Evolutionary conservation across 768 basidiomycete genomes (phyloP).

Genomic region (Brasilioporus rufonigricans): DNA sequence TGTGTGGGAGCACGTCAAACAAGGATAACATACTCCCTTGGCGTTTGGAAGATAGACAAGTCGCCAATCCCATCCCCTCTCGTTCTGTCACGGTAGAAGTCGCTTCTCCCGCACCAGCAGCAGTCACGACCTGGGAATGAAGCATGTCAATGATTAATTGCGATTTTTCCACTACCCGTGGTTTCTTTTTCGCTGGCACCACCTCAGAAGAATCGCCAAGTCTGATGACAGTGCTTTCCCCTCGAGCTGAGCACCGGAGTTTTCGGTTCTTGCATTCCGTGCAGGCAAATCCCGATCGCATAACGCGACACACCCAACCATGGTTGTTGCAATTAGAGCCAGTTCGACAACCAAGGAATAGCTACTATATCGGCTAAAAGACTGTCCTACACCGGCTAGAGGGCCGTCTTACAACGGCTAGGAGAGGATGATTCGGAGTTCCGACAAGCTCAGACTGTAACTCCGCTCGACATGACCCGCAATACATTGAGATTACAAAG

Average conservation of each 20-base stretch:
- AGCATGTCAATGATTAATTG: background rate
- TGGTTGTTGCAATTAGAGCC: too few relatives aligned
- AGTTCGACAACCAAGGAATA: too few relatives aligned
- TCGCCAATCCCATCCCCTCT: background rate
- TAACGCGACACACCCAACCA: background rate
- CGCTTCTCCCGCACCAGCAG: background rate
- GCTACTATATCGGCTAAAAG: too few relatives aligned
- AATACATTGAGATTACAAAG: too few relatives aligned
- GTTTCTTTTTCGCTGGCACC: background rate
- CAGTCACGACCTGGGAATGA: background rate
- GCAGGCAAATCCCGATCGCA: background rate
- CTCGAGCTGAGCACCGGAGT: background rate
- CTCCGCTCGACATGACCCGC: too few relatives aligned
- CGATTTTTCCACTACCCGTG: background rate
- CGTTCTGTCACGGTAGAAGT: background rate
- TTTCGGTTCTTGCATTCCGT: background rate
- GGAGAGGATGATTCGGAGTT: too few relatives aligned
- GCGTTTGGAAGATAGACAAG: background rate
- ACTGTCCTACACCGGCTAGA: too few relatives aligned
- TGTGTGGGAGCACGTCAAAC: background rate
- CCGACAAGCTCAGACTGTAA: too few relatives aligned
- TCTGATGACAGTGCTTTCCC: too few relatives aligned
- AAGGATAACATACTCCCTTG: background rate
- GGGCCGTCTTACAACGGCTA: too few relatives aligned
- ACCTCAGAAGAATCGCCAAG: too few relatives aligned